Evolutionary conservation across 2,329 filamentous ascomycete species (phyloP), one percentile per base, ranked within the genome.

Genomic region (Paraphaeosphaeria minitans): DNA sequence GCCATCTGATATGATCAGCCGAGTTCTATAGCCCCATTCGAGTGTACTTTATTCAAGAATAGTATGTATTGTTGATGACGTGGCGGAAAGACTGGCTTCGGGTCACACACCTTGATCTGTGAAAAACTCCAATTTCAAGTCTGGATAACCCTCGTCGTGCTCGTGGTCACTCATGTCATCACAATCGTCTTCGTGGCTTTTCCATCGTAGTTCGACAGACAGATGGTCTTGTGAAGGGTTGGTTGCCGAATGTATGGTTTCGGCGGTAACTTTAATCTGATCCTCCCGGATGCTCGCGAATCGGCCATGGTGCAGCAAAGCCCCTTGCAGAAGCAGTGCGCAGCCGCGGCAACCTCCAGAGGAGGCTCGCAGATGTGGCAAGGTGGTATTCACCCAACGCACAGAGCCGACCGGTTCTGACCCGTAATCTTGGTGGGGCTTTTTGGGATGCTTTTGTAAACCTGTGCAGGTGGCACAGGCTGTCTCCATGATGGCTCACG

Each of bases 91-190:
- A 55, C 51, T 57, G 48, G n/a, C 43, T 61, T 53, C 47, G 37
- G 42, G 29, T 43, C 31, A 55, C 70, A 22, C 72, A 75, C 74
- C 71, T 72, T 66, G 63, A 57, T 75, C 72, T 57, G 72, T 73
- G 47, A 72, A 76, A 56, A 74, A 73, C 52, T 76, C 74, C 1
- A 76, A 63, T 42, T 74, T 75, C 48, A 76, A 64, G 52, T 76
- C 72, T 45, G 74, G 71, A 61, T 71, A 71, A 43, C 64, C 64
- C 22, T 62, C 41, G 2, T 65, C 56, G 46, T 66, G 64, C 21
- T 66, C 66, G 27, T 66, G 64, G 48, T 66, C 64, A 39, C 69
- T 61, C 31, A 61, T 60, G 43, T 64, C 66, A 50, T 53, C 58
- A 57, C 57, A 57, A n/a, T 53, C 43, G 13, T 67, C 66, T 47